Evolutionary conservation across 1,284 basidiomycete genomes (phyloP).

Genomic region (Sphagnurus paluster): DNA sequence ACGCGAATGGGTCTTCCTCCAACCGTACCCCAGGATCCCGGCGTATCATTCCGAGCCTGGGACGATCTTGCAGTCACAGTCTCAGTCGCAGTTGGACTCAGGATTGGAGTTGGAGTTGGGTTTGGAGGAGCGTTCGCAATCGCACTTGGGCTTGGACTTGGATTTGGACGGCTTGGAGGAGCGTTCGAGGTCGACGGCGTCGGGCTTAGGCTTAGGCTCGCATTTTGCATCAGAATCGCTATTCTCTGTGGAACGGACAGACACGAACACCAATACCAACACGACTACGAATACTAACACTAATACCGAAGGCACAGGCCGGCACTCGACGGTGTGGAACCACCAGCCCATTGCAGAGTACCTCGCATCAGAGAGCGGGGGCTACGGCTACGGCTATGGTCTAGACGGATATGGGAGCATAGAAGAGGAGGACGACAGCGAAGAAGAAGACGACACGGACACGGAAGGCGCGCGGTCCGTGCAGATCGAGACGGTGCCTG

Average conservation of each 20-base stretch:
- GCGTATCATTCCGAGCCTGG: constrained; percentile 1
- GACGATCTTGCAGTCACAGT: background rate
- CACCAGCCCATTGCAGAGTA: constrained; percentile 64
- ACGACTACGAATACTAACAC: no score
- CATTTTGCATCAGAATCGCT: no score
- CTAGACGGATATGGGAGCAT: no score
- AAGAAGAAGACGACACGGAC: constrained; percentile 13
- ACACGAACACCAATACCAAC: no score
- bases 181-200: constrained; percentile 26
- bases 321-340: constrained; percentile 65
- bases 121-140: no score
- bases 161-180: no score
- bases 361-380: constrained; percentile 28
- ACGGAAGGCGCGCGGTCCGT: constrained; percentile 33
- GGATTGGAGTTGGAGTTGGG: no score
- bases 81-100: no score
- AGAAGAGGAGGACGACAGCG: constrained; percentile 6
- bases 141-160: no score
- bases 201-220: no score
- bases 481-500: constrained; percentile 31
- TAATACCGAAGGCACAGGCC: constrained; percentile 33
- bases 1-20: constrained; percentile 53
- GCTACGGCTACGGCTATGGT: no score
- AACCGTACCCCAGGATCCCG: constrained; percentile 24
- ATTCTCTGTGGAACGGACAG: constrained; percentile 14